Evolutionary conservation across 2,329 filamentous ascomycete species (phyloP).

Genomic region (Chalaropsis ovoidea): DNA sequence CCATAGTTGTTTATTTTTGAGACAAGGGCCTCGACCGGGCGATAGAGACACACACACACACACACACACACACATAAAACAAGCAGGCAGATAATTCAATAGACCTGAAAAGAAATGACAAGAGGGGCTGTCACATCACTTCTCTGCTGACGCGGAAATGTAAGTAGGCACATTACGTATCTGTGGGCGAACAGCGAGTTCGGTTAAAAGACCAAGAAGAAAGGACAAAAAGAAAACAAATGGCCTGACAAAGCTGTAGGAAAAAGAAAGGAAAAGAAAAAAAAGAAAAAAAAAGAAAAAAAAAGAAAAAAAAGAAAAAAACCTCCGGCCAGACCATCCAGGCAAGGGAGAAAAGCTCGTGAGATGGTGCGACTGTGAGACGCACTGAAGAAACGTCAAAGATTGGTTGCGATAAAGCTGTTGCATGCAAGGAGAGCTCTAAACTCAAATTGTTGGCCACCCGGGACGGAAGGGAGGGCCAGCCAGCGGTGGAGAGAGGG

Average conservation of each 20-base stretch:
- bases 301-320: background rate
- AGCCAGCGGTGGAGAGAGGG: too few species aligned
- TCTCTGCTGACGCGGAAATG: too few species aligned
- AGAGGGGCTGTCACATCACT: too few species aligned
- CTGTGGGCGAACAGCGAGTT: too few species aligned
- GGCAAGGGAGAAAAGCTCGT: background rate
- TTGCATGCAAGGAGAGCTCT: constrained; percentile 4
- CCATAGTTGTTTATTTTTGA: too few species aligned
- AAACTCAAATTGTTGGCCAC: background rate
- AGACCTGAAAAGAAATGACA: too few species aligned
- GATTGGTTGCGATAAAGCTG: background rate
- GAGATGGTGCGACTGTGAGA: background rate
- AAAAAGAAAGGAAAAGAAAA: background rate
- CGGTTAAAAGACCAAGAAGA: background rate
- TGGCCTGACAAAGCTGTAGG: background rate
- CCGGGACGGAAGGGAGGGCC: background rate
- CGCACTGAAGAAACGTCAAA: background rate
- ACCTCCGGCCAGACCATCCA: background rate
- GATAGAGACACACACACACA: too few species aligned
- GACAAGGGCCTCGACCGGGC: too few species aligned
- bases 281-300: background rate
- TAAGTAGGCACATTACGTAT: too few species aligned
- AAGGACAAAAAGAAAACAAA: constrained; percentile 1
- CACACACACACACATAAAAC: too few species aligned
- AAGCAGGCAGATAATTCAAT: too few species aligned